These are phyloP conservation scores for Rhodofomes roseus DNA, from an alignment of 1,284 basidiomycete species.

Conservation along the genomic window DNA sequence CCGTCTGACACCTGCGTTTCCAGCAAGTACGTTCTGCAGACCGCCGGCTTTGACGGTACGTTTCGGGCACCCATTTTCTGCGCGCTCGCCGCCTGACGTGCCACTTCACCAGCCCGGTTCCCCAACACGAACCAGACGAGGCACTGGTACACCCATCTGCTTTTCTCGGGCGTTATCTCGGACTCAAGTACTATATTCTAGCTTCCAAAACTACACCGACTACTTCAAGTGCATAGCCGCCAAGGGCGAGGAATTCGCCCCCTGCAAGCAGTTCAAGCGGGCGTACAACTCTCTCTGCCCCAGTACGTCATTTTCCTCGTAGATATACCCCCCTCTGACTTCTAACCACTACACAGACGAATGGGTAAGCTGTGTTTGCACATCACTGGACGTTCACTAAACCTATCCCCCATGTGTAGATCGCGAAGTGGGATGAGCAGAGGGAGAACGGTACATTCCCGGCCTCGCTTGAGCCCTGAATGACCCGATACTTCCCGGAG, in stretches of 20 bases:
- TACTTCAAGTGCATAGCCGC: constrained; percentile 97
- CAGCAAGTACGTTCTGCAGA: constrained; percentile 83
- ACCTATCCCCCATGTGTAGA: constrained; percentile 39
- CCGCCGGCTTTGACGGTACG: constrained; percentile 83
- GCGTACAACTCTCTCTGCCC: constrained; percentile 98
- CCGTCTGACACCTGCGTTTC: constrained; percentile 8
- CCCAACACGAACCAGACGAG: constrained; percentile 95
- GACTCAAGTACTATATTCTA: too few relatives aligned
- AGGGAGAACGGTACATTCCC: constrained; percentile 92
- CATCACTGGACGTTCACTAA: constrained; percentile 10
- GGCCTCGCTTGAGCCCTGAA: constrained; percentile 77
- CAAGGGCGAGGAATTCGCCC: constrained; percentile 96
- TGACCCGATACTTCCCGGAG: not conserved
- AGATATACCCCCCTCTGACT: not conserved
- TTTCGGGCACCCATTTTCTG: constrained; percentile 6
- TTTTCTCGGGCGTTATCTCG: constrained; percentile 1
- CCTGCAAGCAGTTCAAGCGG: constrained; percentile 98
- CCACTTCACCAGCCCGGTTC: constrained; percentile 70
- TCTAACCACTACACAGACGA: constrained; percentile 43
- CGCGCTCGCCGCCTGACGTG: constrained; percentile 1
- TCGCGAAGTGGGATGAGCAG: constrained; percentile 88
- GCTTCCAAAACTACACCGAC: constrained; percentile 96
- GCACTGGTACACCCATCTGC: constrained; percentile 75
- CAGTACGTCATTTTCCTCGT: constrained; percentile 57
- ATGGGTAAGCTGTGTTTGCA: constrained; percentile 38